Evolutionary conservation across 192 early-diverging fungal species (phyloP), one percentile per base, ranked within the genome.

Genomic region (Mortierella claussenii): DNA sequence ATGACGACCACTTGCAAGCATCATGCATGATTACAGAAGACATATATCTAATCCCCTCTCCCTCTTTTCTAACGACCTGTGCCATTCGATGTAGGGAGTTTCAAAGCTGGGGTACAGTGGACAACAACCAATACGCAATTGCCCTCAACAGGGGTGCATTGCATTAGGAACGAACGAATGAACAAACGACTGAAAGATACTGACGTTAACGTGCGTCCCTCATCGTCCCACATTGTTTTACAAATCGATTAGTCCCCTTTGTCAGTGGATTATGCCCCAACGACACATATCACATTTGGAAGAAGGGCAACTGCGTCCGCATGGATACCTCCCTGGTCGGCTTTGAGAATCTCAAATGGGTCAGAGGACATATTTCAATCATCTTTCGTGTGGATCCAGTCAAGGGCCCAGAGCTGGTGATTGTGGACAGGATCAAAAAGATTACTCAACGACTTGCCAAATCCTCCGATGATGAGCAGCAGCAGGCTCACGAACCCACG

Each of bases 261-360:
- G 73, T 76, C 21, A 76, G 73, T 64, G 73, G 73, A 50, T 59
- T 76, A 4, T 76, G 73, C 51, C 73, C 73, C 31, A 76, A 76
- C 24, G 73, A 76, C 23, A 76, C 73, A 17, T 76, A 76, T 61
- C 73, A 76, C 36, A 76, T 76, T 44, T 76, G 73, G 73, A 76
- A 76, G 59, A 76, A 67, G 40, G 73, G 73, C 56, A 76, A 76
- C 36, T 57, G 64, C n/a, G 73, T 76, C 17, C 64, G 73, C 47
- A 76, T 76, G 73, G 73, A 76, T 45, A 76, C 73, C 4, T 76
- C 73, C 13, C 64, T 76, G 67, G 73, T 76, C 28, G 73, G 73
- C 32, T 76, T 76, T 17, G 73, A 76, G 37, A 76, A 76, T 36
- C 47, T 76, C 53, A 76, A 76, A 33, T 76, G 73, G 73, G 7